phyloP scores from a whole-genome alignment of 495 filamentous ascomycete species.

The Hypoxylon intermedium region DNA sequence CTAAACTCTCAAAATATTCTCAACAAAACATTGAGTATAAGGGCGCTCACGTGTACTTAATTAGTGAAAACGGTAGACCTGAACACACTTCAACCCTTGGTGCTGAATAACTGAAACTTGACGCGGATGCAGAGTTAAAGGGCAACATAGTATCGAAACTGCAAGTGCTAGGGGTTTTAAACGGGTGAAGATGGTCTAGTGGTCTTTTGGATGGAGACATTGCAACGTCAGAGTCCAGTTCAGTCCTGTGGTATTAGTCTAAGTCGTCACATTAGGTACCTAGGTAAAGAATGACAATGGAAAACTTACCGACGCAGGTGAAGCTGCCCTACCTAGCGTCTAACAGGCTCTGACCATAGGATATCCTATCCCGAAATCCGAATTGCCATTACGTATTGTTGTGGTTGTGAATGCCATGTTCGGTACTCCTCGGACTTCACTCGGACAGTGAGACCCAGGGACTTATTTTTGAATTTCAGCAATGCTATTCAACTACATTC shows the following conservation, averaged over 20 bases:
- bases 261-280: background rate
- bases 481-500: no score
- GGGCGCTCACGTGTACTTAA: slow-evolving; percentile 4
- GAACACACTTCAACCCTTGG: background rate
- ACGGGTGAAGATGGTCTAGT: background rate
- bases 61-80: slow-evolving; percentile 1
- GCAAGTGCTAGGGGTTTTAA: background rate
- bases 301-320: background rate
- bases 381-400: slow-evolving; percentile 1
- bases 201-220: background rate
- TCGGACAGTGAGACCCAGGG: slow-evolving; percentile 21
- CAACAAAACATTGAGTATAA: background rate
- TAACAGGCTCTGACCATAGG: background rate
- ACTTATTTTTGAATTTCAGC: no score
- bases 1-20: background rate
- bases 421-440: slow-evolving; percentile 23
- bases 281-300: background rate
- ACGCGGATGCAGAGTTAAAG: background rate
- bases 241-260: background rate
- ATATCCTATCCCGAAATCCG: slow-evolving; percentile 16
- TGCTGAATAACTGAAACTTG: slow-evolving; percentile 9
- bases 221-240: background rate
- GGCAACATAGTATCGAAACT: slow-evolving; percentile 1
- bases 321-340: background rate
- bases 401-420: slow-evolving; percentile 3